Evolutionary conservation across 768 basidiomycete genomes (phyloP).

Genomic region (Mycena polygramma): DNA sequence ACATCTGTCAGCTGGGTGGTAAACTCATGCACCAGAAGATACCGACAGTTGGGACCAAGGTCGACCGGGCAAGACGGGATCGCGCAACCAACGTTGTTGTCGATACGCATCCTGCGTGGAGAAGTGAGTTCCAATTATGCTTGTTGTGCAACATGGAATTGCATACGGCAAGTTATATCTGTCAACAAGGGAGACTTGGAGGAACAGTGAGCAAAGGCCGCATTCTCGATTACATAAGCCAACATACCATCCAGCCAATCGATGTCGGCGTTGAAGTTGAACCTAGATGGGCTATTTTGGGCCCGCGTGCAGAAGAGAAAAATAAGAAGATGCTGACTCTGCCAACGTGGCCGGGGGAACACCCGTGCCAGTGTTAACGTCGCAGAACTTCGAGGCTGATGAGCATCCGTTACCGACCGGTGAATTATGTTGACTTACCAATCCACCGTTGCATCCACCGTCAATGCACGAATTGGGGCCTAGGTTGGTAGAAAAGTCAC

Average conservation of each 20-base stretch:
- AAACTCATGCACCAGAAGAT: too few relatives aligned
- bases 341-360: constrained; percentile 63
- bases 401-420: constrained; percentile 45
- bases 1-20: not conserved
- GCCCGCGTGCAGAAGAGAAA: too few relatives aligned
- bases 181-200: constrained; percentile 59
- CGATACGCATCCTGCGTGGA: constrained; percentile 35
- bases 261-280: not conserved
- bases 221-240: not conserved
- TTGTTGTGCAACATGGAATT: not conserved
- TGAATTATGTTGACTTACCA: constrained; percentile 34
- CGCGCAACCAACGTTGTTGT: constrained; percentile 49
- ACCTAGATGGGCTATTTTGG: constrained; percentile 24
- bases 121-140: not conserved
- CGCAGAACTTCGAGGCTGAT: constrained; percentile 24
- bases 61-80: constrained; percentile 60
- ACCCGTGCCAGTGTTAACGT: constrained; percentile 43
- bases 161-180: constrained; percentile 62
- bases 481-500: constrained; percentile 57
- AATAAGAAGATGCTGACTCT: constrained; percentile 41
- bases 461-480: constrained; percentile 57
- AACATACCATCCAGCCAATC: not conserved
- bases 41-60: constrained; percentile 53
- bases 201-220: not conserved
- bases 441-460: constrained; percentile 66